Percentiles rank a stretch among this genome's conserved stretches.
Conservation (phyloP, 805 yeast genomes). For the Spathaspora girioi region DNA sequence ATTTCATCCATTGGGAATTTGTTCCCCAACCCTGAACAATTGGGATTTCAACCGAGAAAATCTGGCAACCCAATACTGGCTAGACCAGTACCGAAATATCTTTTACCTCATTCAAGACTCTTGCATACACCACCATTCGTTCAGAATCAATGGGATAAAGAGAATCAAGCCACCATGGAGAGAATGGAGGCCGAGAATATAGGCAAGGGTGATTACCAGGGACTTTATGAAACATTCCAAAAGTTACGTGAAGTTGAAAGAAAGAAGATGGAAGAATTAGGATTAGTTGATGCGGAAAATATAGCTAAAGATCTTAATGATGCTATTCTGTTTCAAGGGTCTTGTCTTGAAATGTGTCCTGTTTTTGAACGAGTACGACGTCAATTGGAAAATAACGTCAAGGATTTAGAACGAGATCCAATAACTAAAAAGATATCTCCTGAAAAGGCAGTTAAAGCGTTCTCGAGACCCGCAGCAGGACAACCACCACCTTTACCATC, state of each 20-base stretch:
- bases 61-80: conserved; percentile 8
- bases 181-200: conserved; percentile 42
- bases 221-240: conserved; percentile 72
- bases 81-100: conserved; percentile 33
- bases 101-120: conserved; percentile 32
- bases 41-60: conserved; percentile 29
- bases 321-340: conserved; percentile 83
- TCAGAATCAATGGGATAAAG: conserved; percentile 63
- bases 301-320: conserved; percentile 78
- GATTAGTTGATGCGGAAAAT: conserved; percentile 85
- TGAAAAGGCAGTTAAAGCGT: conserved; percentile 76
- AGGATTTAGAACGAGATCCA: conserved; percentile 69
- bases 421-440: conserved; percentile 50
- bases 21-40: conserved; percentile 22
- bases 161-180: conserved; percentile 64
- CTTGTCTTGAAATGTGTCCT: conserved; percentile 95
- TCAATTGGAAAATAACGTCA: conserved; percentile 81
- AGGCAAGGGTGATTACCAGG: conserved; percentile 55
- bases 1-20: conserved; percentile 25
- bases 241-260: conserved; percentile 74
- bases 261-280: conserved; percentile 69
- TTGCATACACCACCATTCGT: conserved; percentile 28
- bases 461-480: conserved; percentile 96
- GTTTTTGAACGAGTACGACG: conserved; percentile 86
- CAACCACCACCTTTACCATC: conserved; percentile 97